Base-by-base conservation (phyloP, 768 basidiomycete species). In the Chalciporus piperatus region DNA sequence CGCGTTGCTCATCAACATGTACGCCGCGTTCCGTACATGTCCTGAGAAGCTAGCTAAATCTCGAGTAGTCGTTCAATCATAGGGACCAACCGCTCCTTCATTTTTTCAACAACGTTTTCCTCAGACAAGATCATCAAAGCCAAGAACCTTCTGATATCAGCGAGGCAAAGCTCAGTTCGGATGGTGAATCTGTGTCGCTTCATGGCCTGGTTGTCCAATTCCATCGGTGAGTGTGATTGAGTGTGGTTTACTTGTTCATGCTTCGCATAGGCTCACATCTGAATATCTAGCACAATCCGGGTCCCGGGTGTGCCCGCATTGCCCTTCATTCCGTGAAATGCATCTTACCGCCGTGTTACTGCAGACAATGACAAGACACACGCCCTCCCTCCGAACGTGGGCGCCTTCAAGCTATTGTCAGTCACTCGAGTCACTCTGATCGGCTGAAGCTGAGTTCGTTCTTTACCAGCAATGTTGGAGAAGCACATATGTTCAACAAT, bases 321-420 rank as follows among this genome's bases (percentile, higher is more conserved):
- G 14, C 16, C 17, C 14, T n/a, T 10, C n/a, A 22, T 22, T 19
- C 43, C 25, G 27, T 28, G 27, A n/a, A 27, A 3, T 28, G 28
- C 6, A 28, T 16, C 22, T 28, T 20, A 44, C 6, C 28, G 1
- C 28, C 4, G 6, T 6, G 28, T 30, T 30, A 2, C 3, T 7
- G 6, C 43, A 30, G 43, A 44, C 17, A 44, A 44, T 10, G 17
- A 44, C 43, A 44, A 44, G n/a, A 44, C 17, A 1, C 27, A 44
- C 47, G 57, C 60, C 3, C 50, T 67, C n/a, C 63, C 65, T 27
- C 62, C 65, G 10, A 52, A 54, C 39, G 46, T 67, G 45, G 63
- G 65, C 5, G 25, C 50, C 14, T 63, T 67, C 47, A 46, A 50
- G 13, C 40, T 67, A 2, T 62, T 56, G 65, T 67, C 45, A 41